Evolutionary conservation across 192 early-diverging fungal genomes (phyloP), one percentile per base, ranked within the genome.

Genomic region (Phycomyces blakesleeanus): DNA sequence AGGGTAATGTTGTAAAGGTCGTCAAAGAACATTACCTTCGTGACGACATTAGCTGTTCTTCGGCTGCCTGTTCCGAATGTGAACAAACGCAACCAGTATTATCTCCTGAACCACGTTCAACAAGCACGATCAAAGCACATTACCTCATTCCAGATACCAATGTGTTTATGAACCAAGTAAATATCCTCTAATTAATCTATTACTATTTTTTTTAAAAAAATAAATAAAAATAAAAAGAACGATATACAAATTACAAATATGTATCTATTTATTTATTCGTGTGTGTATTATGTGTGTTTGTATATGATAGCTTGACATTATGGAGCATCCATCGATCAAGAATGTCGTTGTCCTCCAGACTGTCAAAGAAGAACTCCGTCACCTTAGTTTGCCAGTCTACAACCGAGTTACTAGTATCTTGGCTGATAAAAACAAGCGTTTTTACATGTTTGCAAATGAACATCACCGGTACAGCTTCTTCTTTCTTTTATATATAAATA

Each of bases 11-110:
- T 40, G 79, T 97, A 49, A 96, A 94, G 69, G 90, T 96, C 7
- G 90, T 98, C 68, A 93, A 93, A 74, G 95, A 99, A 69, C 95
- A 97, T 69, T 99, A 97, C 75, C 75, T 97, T 26, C 87, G 95
- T 44, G 94, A 99, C 70, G 97, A 99, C 78, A 94, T 99, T 60
- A 76, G 79, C 41, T 99, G 97, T 72, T 90, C 88, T 1, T 72
- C 84, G 1, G 66, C 80, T 25, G 67, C 59, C 9, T 95, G 93
- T 67, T 71, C 69, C 20, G 52, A 16, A 8, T 89, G 87, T 63
- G 62, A 55, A 26, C 79, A 79, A 66, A 61, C 44, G 57, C 55
- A 24, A 7, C 54, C 69, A 1, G 69, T 82, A 12, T 78, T 88
- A 38, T 82, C 74, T 41, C 65, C 65, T 0, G 60, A 51, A 14